Base-by-base conservation (phyloP, 345 rosid genomes). In the Luvunga scandens region DNA sequence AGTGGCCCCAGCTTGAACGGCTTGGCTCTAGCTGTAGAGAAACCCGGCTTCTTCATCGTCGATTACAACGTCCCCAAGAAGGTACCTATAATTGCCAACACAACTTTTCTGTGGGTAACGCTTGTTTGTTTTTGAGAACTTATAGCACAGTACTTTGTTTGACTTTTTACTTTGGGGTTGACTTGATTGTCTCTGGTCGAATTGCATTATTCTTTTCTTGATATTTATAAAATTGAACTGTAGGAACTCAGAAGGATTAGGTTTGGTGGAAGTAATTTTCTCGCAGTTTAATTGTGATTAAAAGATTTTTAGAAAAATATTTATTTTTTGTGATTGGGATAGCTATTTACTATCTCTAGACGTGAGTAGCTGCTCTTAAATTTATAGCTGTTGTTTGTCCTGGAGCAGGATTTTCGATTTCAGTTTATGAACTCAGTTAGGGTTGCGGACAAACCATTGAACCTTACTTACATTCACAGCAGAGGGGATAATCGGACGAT, bases 401-500 rank as follows among this genome's bases (percentile, higher is more conserved):
- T 72, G 16, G 64, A 70, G 78, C 88, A 93, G 98, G 98, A 95
- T 81, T 87, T 92, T 68, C 86, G 92, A 84, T 95, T 95, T 83
- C 98, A 92, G 92, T 95, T 95, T 76, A 95, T 95, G 98, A 95
- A 91, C 88, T 81, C 88, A 0, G 83, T 91, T 36, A 89, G 72
- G 80, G 79, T 93, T 77, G 94, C 78, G 5, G 91, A 95, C 79
- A 95, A 93, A 82, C 94, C 94, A 10, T 85, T 95, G 92, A 91
- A 91, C 76, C 63, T 95, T 78, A 92, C 95, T 38, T 95, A 93
- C 80, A 93, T 93, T 78, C 98, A 93, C 80, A 79, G 81, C 72
- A 85, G 86, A 83, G 87, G 80, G 50, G 94, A 92, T 69, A 88
- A 86, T 76, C 82, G 97, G 55, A 95, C 98, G 0, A 82, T 90